phyloP scores from a whole-genome alignment of 768 basidiomycete species.

The Phylloporus rhodoxanthus region DNA sequence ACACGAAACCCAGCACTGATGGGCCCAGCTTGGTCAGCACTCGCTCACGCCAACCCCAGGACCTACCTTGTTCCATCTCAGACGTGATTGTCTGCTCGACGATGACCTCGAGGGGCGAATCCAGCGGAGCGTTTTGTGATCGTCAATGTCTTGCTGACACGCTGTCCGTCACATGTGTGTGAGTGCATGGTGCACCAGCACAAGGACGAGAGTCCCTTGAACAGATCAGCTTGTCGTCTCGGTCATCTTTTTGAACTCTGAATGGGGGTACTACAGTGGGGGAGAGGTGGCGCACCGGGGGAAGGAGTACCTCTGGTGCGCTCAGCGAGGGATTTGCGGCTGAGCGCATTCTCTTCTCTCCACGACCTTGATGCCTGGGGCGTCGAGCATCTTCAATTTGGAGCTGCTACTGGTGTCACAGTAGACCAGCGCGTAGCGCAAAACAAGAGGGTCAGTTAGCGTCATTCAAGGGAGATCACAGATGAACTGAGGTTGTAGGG shows the following conservation, averaged over 20 bases:
- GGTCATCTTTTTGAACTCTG: constrained; percentile 95
- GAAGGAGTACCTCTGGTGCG: constrained; percentile 74
- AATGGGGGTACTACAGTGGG: too few relatives aligned
- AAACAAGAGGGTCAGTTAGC: too few relatives aligned
- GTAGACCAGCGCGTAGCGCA: too few relatives aligned
- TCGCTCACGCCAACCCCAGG: not conserved
- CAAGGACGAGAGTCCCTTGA: constrained; percentile 51
- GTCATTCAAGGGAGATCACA: too few relatives aligned
- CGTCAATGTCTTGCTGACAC: constrained; percentile 96
- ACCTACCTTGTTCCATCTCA: constrained; percentile 56
- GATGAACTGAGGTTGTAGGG: too few relatives aligned
- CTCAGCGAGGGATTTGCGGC: too few relatives aligned
- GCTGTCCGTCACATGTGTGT: constrained; percentile 49
- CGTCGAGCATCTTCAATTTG: constrained; percentile 91
- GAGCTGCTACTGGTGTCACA: constrained; percentile 48
- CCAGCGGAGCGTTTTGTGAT: constrained; percentile 93
- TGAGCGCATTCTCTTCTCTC: too few relatives aligned
- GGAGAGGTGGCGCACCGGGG: too few relatives aligned
- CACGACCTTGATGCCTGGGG: constrained; percentile 90
- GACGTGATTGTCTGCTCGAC: constrained; percentile 92
- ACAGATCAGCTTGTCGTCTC: constrained; percentile 83
- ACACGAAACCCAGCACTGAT: too few relatives aligned
- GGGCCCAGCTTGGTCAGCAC: constrained; percentile 3
- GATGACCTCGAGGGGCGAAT: constrained; percentile 91
- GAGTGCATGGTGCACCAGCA: not conserved